Evolutionary conservation across 1,284 basidiomycete genomes (phyloP), one percentile per base, ranked within the genome.

Genomic region (Marasmius fiardii): DNA sequence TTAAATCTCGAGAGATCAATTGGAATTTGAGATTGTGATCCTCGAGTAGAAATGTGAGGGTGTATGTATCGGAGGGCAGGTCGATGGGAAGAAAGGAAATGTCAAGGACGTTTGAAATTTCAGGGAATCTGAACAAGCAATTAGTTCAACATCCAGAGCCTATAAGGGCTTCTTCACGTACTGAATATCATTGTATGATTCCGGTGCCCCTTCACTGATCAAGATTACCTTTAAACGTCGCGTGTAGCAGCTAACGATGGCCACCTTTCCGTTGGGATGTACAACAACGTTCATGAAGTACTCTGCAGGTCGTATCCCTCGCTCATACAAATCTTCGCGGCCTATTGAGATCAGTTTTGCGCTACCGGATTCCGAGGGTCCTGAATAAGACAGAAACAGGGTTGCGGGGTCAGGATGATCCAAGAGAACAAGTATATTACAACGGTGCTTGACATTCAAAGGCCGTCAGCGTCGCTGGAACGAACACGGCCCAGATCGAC

Each of bases 331-430:
- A 20, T 78, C 83, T 63, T 44, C 74, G 67, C 51, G 77, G 77
- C 21, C 69, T 75, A 8, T 43, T 11, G 68, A 65, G 2, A 62
- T 66, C 14, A 90, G 68, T 18, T 67, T 64, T 10, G 69, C 68
- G 20, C 61, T 61, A 0, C 73, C 75, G 12, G 64, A 66, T 34
- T 72, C 68, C 23, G 16, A 24, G 3, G 70, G 65, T 50, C 75
- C 67, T 6, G 68, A 63, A 62, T 83, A 87, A 7, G 73, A 65
- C 23, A 91, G 70, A 58, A 90, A 74, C 28, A 90, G 67, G 7
- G 90, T 73, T 60, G 83, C 81, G 4, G 88, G 86, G 35, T 88
- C 81, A 1, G 90, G 89, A 62, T 90, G 87, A 58, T 87, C 86
- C 0, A 86, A 79, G 64, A 90, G 74, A 20, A 88, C 74, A 18